Evolutionary conservation across 2,329 filamentous ascomycete species (phyloP), one percentile per base, ranked within the genome.

Genomic region (Pseudogymnoascus sp.): DNA sequence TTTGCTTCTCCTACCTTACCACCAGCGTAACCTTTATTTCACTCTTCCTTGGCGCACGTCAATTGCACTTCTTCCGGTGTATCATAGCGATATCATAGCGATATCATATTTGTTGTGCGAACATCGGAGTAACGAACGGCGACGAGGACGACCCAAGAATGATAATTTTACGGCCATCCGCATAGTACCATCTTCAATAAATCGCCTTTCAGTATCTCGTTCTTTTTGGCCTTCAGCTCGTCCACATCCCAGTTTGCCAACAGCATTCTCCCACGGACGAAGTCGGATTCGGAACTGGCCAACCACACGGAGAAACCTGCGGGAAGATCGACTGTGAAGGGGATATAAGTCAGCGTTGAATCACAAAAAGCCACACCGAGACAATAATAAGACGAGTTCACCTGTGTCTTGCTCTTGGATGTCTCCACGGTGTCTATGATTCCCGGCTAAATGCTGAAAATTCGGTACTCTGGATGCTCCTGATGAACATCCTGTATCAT

Each of bases 171-270:
- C 9, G 16, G 30, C 30, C 30, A 58, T 20, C 54, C 54, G 11
- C 35, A 37, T 12, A 22, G 8, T 38, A 20, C 30, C 8, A 58
- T 36, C 16, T 58, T 58, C 30, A 58, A 30, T 11, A 58, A 8
- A 25, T 58, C 30, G 20, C 30, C 6, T 2, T 58, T 58, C 57
- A 25, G 33, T 37, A 61, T 61, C 25, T 61, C 62, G 9, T 63
- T 22, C 4, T 35, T 54, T 30, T 43, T 61, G 14, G n/a, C 20
- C 60, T 64, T 12, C 59, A 76, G 63, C 63, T 78, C 75, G n/a
- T 75, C 70, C 3, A 77, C 74, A 69, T 78, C 75, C 74, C 75
- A 77, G 33, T 73, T 71, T 2, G 69, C 70, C 70, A 71, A 75
- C 6, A 74, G 65, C 59, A 67, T 71, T n/a, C 71, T 67, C 2